phyloP scores from a whole-genome alignment of 1,139 yeast species.

The Saccharomyces hybrid region DNA sequence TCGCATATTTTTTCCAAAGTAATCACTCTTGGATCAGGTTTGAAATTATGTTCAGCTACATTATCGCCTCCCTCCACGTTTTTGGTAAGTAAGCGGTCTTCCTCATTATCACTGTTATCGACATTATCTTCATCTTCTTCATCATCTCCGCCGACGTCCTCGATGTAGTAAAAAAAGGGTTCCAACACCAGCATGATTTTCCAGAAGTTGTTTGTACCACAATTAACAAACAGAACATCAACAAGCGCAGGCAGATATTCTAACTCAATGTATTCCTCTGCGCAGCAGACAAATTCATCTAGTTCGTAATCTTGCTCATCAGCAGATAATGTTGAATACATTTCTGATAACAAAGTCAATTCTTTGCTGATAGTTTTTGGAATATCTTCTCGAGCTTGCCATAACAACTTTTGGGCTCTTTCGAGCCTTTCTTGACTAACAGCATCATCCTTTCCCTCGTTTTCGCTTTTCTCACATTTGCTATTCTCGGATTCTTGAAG shows the following conservation, averaged over 20 bases:
- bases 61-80: conserved; percentile 7
- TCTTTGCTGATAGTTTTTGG: conserved; percentile 33
- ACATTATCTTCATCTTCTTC: conserved; percentile 17
- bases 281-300: conserved; percentile 33
- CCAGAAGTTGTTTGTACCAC: conserved; percentile 28
- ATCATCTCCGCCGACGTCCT: conserved; percentile 26
- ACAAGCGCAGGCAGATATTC: conserved; percentile 32
- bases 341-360: conserved; percentile 29
- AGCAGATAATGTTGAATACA: conserved; percentile 32
- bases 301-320: conserved; percentile 33
- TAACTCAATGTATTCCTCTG: conserved; percentile 33
- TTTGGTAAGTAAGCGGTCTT: background rate
- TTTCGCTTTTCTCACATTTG: conserved; percentile 4
- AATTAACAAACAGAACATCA: conserved; percentile 27
- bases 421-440: conserved; percentile 26
- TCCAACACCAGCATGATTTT: conserved; percentile 31
- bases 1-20: conserved; percentile 33
- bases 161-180: conserved; percentile 33
- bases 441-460: conserved; percentile 14
- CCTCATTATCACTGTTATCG: background rate
- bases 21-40: conserved; percentile 32
- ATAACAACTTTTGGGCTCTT: conserved; percentile 30
- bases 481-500: conserved; percentile 5
- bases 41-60: conserved; percentile 13
- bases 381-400: conserved; percentile 33